These are phyloP conservation scores for Carallia brachiata DNA, from an alignment of 345 rosid species.

Conservation along the genomic window DNA sequence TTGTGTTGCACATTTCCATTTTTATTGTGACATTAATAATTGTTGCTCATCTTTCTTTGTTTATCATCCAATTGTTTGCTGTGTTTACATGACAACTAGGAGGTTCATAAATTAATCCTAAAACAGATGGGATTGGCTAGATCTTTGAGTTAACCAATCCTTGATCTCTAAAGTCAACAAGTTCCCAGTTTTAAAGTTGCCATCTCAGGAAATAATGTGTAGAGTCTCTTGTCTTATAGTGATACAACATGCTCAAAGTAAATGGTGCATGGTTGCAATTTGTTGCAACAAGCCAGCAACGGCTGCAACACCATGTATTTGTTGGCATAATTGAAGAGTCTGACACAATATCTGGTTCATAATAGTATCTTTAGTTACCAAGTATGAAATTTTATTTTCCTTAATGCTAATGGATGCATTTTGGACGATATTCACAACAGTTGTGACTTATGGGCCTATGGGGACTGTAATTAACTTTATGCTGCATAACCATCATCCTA, in stretches of 20 bases:
- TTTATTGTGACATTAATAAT: neutral
- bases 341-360: neutral
- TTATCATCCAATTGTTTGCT: neutral
- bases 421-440: too few species aligned
- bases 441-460: too few species aligned
- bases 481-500: too few species aligned
- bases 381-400: too few species aligned
- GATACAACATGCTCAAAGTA: too few species aligned
- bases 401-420: too few species aligned
- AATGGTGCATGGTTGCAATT: too few species aligned
- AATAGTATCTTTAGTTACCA: neutral
- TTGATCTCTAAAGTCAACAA: neutral
- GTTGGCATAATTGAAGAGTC: neutral
- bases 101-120: conserved; percentile 12
- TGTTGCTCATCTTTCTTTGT: neutral
- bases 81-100: neutral
- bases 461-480: too few species aligned
- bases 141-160: neutral
- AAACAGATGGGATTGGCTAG: neutral
- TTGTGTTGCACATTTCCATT: neutral
- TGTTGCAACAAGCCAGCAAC: too few species aligned
- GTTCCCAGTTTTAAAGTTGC: too few species aligned
- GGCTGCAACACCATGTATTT: too few species aligned
- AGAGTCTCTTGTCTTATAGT: neutral
- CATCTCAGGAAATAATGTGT: neutral